These are phyloP conservation scores for Coelastrella sp. DNA, from an alignment of 139 green algal species.

Conservation along the genomic window DNA sequence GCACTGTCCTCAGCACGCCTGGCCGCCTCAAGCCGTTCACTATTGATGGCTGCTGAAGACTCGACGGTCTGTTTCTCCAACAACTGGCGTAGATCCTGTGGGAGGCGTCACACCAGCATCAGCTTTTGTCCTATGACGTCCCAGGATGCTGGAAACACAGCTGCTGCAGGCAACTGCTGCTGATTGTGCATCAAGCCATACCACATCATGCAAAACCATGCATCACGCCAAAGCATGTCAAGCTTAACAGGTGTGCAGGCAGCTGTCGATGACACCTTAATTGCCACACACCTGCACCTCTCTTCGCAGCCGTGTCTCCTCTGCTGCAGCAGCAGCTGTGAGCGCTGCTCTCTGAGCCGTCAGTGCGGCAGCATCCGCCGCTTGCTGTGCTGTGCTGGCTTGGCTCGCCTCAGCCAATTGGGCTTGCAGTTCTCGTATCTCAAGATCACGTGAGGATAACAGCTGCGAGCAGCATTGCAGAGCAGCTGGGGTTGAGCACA, in stretches of 20 bases:
- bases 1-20: conserved; percentile 1
- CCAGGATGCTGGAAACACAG: too few species aligned
- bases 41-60: neutral
- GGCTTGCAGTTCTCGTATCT: conserved; percentile 59
- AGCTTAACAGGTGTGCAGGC: neutral
- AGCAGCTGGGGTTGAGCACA: too few species aligned
- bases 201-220: too few species aligned
- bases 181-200: too few species aligned
- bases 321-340: conserved; percentile 24
- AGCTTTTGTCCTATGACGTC: too few species aligned
- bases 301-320: conserved; percentile 32
- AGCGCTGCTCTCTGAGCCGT: conserved; percentile 25
- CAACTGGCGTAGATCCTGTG: conserved; percentile 31
- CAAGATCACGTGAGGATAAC: conserved; percentile 49
- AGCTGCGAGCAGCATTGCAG: conserved; percentile 26
- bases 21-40: conserved; percentile 8
- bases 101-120: conserved; percentile 15
- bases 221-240: neutral
- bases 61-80: conserved; percentile 46
- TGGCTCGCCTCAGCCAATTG: conserved; percentile 41
- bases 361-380: conserved; percentile 28
- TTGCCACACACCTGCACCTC: conserved; percentile 58
- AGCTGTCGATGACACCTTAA: too few species aligned
- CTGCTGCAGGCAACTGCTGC: too few species aligned
- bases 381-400: neutral